These are phyloP conservation scores for Teunomyces gatunensis DNA, from an alignment of 805 yeast species.

Conservation along the genomic window DNA sequence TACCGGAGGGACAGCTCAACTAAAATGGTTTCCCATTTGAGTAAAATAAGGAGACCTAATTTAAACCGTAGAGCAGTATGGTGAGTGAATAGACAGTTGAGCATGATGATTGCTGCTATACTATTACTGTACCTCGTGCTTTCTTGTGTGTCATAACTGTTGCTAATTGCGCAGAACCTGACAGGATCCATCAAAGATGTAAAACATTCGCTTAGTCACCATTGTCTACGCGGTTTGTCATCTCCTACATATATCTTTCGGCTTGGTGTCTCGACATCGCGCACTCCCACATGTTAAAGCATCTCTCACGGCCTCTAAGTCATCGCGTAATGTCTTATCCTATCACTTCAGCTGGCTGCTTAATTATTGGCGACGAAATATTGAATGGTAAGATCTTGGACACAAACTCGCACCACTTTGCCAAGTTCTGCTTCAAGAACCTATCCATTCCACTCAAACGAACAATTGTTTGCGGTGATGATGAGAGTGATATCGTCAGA, in stretches of 20 bases:
- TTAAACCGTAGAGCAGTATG: too few relatives aligned
- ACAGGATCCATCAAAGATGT: too few relatives aligned
- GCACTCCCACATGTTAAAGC: not conserved
- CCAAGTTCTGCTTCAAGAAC: slow-evolving; percentile 60
- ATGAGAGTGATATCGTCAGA: slow-evolving; percentile 57
- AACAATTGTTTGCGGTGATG: slow-evolving; percentile 77
- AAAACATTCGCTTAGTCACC: not conserved
- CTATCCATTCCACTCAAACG: slow-evolving; percentile 65
- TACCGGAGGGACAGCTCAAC: too few relatives aligned
- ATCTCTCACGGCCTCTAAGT: not conserved
- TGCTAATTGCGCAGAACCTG: too few relatives aligned
- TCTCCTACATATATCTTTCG: too few relatives aligned
- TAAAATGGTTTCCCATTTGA: too few relatives aligned
- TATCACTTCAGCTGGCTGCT: slow-evolving; percentile 45
- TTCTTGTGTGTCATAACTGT: too few relatives aligned
- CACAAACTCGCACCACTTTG: slow-evolving; percentile 71
- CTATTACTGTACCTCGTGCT: too few relatives aligned
- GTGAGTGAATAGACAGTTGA: too few relatives aligned
- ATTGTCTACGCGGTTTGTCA: not conserved
- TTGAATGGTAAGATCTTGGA: slow-evolving; percentile 82
- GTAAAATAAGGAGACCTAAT: too few relatives aligned
- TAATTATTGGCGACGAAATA: slow-evolving; percentile 84
- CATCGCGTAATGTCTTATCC: slow-evolving; percentile 7
- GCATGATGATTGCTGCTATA: too few relatives aligned
- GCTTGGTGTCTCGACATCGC: not conserved